Conservation (phyloP, 306 rosid genomes). For the Carpinus fangiana region DNA sequence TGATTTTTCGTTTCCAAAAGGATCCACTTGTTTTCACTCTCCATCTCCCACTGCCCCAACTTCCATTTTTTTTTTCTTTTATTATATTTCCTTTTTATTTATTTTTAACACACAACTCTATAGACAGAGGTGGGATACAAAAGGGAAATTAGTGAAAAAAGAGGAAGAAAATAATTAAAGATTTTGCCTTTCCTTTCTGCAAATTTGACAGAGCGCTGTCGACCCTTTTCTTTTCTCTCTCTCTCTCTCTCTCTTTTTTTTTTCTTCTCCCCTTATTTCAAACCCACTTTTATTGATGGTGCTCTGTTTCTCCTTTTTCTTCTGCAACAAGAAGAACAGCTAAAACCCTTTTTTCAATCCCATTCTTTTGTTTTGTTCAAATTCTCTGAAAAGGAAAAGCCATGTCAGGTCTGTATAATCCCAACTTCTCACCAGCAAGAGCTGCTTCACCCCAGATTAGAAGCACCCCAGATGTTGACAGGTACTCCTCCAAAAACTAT, state of each 20-base stretch:
- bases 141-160: conserved; percentile 14
- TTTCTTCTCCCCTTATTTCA: conserved; percentile 34
- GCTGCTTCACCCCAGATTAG: conserved; percentile 98
- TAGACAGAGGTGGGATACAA: conserved; percentile 21
- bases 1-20: conserved; percentile 34
- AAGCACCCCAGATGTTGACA: conserved; percentile 76
- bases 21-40: conserved; percentile 29
- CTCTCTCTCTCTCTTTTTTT: not conserved
- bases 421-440: conserved; percentile 95
- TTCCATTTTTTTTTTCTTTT: not conserved
- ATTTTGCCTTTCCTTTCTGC: conserved; percentile 39
- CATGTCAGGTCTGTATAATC: conserved; percentile 94
- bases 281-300: conserved; percentile 53
- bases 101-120: conserved; percentile 11
- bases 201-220: conserved; percentile 45
- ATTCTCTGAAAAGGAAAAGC: conserved; percentile 45
- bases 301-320: conserved; percentile 57
- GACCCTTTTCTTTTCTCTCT: conserved; percentile 30
- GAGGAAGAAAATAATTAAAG: conserved; percentile 37
- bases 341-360: conserved; percentile 54
- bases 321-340: conserved; percentile 58
- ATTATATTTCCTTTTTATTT: not conserved
- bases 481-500: conserved; percentile 36
- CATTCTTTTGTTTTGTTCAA: conserved; percentile 44
- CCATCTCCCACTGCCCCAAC: conserved; percentile 23